A percentile compares a stretch with the other conserved stretches of the same genome.
These are phyloP conservation scores for Aspergillus kassunensis DNA, from an alignment of 495 filamentous ascomycete species.

Conservation along the genomic window DNA sequence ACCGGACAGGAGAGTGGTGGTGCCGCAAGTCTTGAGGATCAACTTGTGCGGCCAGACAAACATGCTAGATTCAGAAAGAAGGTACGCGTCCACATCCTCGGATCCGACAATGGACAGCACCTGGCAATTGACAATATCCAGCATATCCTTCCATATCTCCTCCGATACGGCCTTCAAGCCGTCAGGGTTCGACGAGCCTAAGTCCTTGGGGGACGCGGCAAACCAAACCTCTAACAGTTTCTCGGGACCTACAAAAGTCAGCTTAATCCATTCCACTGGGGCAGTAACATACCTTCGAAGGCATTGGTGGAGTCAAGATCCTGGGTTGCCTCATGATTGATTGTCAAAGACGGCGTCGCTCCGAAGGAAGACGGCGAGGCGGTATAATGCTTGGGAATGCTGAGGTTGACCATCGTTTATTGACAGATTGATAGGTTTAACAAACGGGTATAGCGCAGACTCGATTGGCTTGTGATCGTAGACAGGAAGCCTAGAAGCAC, in stretches of 20 bases:
- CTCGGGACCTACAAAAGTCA: slow-evolving; percentile 70
- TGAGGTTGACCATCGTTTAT: slow-evolving; percentile 75
- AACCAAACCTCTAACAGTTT: slow-evolving; percentile 99
- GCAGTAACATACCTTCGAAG: slow-evolving; percentile 71
- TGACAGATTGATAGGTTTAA: slow-evolving; percentile 4
- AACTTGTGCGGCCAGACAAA: slow-evolving; percentile 99
- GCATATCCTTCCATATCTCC: slow-evolving; percentile 92
- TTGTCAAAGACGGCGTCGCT: slow-evolving; percentile 82
- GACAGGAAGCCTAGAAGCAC: slow-evolving; percentile 52
- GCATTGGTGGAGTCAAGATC: slow-evolving; percentile 95
- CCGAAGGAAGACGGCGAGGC: slow-evolving; percentile 70
- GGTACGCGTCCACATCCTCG: slow-evolving; percentile 95
- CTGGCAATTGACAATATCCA: slow-evolving; percentile 97
- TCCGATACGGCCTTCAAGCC: slow-evolving; percentile 83
- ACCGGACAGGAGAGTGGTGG: slow-evolving; percentile 87
- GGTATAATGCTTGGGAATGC: slow-evolving; percentile 74
- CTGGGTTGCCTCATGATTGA: slow-evolving; percentile 92
- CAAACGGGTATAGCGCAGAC: slow-evolving; percentile 11
- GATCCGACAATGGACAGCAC: slow-evolving; percentile 92
- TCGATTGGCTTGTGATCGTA: slow-evolving; percentile 28
- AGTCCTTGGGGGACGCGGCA: slow-evolving; percentile 72
- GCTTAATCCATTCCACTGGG: background rate
- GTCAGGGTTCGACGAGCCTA: slow-evolving; percentile 61
- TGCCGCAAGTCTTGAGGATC: slow-evolving; percentile 98
- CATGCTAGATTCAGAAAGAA: slow-evolving; percentile 98